A percentile compares a stretch with the other conserved stretches of the same genome.
Conservation (phyloP, 305 asterid genomes). For the Fraxinus baroniana region DNA sequence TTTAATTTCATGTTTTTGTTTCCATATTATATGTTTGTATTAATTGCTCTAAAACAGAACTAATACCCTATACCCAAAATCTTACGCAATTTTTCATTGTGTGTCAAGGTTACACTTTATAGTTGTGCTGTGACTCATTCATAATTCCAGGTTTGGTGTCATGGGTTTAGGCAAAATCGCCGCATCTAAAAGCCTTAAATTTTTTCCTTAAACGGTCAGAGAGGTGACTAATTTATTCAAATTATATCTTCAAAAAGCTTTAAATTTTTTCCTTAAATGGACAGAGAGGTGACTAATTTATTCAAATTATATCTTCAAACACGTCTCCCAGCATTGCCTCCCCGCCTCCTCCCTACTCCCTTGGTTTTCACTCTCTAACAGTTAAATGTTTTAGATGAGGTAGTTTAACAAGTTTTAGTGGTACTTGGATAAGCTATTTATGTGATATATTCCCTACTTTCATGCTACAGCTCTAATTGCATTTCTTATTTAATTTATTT, state of each 20-base stretch:
- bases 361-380: not conserved
- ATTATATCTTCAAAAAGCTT: no score
- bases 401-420: not conserved
- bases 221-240: no score
- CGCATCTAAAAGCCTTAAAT: no score
- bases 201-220: no score
- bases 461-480: constrained; percentile 11
- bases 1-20: not conserved
- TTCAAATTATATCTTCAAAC: no score
- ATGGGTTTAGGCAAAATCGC: not conserved
- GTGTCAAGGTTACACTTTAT: not conserved
- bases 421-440: not conserved
- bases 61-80: not conserved
- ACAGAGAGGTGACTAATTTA: no score
- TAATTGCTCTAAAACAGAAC: not conserved
- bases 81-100: not conserved
- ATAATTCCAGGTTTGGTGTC: not conserved
- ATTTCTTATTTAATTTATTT: not conserved
- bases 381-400: not conserved
- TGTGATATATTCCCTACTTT: not conserved
- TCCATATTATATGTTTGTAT: not conserved
- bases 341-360: no score
- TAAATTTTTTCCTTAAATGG: no score
- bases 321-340: no score
- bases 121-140: not conserved